Base-by-base conservation (phyloP, 2,329 filamentous ascomycete genomes). In the Capronia americana region DNA sequence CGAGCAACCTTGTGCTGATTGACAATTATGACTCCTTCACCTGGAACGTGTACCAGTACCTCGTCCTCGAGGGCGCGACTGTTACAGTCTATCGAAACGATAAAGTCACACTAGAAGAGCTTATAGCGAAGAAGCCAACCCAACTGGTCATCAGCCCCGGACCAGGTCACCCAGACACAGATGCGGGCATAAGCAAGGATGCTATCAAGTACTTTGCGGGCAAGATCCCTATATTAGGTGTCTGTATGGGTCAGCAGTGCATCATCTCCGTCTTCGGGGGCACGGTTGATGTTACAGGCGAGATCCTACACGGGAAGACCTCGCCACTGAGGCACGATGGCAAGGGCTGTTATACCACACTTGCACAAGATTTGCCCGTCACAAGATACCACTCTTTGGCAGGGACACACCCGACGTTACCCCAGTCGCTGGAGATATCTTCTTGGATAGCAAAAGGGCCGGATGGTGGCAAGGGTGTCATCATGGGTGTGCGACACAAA, bases 11-110 rank as follows among this genome's bases (percentile, higher is more conserved):
- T 65, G 87, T 99, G 69, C 85, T 99, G 70, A 97, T 99, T 75
- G 95, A 99, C 84, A 99, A 99, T 81, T 99, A 98, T 80, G 95
- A 99, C 80, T 98, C 95, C 3, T 99, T 99, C 79, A 97, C 94
- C 66, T 99, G 93, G 92, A 99, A 99, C 76, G 92, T 99, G 66
- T 99, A 98, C 79, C 96, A 99, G 79, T 99, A 99, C 75, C 88
- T 99, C 1, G 90, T 94, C 6, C 88, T 99, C n/a, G 95, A 98
- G 78, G 95, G 95, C 34, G 95, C 96, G 30, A 91, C 84, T 0
- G 95, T 97, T 58, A 92, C 90, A 3, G 95, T 99, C 23, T 91
- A 89, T 80, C 88, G 95, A 73, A 99, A 99, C 76, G 94, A 99
- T 79, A 88, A 97, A 78, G 89, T 98, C 72, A 90, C 90, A 0